Base-by-base conservation (phyloP, 768 basidiomycete species). In the Fomitopsis pulvina region DNA sequence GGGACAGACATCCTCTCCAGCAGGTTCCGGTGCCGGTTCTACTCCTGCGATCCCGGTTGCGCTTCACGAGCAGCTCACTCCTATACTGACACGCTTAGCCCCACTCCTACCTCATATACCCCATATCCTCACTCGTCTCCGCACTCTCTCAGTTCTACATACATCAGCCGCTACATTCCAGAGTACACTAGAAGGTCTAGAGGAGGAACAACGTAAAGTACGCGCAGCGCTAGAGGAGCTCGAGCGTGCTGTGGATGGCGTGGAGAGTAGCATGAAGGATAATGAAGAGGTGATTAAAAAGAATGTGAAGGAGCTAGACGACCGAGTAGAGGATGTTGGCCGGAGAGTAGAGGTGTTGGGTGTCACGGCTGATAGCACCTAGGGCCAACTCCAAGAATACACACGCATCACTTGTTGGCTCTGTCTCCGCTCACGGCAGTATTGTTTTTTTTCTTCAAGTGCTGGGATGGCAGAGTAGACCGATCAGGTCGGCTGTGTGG, bases 41-140 rank as follows among this genome's bases (percentile, higher is more conserved):
- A 46, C 41, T 7, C 46, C 55, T 6, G 26, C 53, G 9, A 52
- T 53, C 30, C 41, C 52, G 5, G 54, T 55, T 27, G 63, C 68
- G 8, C 60, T 74, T 41, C 71, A 73, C 50, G 87, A 89, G 41
- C 79, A 83, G 39, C 64, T 90, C 11, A 65, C 87, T 0, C 86
- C 88, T 0, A 63, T 87, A 43, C 73, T 91, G 16, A 75, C 80
- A 22, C 79, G 87, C 18, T 79, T 91, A 0, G 77, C 77, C 3
- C 88, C 86, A 0, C 75, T 81, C 0, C 73, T 91, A 1, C 85
- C 88, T 0, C 87, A 90, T 55, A 86, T 91, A 39, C 88, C 94
- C 1, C 92, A 96, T 57, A 85, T 99, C 21, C 77, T 99, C 22
- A 81, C 87, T 3, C 87, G 95, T 12, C 68, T 99, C 30, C 81